Percentiles rank a stretch among this genome's conserved stretches.
Conservation (phyloP, 1,284 basidiomycete genomes). For the Gastroboletus turbinatus region DNA sequence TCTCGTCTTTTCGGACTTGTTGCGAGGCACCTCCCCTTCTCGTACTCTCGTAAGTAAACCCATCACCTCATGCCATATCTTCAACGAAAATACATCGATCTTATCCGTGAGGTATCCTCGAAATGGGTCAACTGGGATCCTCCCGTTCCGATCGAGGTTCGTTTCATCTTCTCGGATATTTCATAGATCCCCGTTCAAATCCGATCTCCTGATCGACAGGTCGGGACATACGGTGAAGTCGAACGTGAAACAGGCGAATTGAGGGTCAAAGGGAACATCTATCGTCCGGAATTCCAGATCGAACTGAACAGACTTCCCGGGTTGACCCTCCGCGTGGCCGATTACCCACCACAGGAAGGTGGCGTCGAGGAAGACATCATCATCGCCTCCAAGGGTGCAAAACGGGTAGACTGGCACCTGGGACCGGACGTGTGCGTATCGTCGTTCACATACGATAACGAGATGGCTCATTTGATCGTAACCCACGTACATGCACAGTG, state of each 20-base stretch:
- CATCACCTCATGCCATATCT: conserved; percentile 2
- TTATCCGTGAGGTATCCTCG: conserved; percentile 21
- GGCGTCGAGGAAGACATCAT: conserved; percentile 22
- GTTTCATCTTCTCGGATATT: background rate
- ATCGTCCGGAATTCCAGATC: conserved; percentile 16
- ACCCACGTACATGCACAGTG: conserved; percentile 4
- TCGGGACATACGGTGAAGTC: conserved; percentile 25
- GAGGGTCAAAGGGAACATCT: conserved; percentile 25
- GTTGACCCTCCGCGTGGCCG: background rate
- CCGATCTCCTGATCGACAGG: conserved; percentile 14
- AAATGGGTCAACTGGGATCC: conserved; percentile 36
- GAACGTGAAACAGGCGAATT: conserved; percentile 24
- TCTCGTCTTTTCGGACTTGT: background rate
- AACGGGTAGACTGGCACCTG: background rate
- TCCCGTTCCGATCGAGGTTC: conserved; percentile 25
- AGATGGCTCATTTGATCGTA: background rate
- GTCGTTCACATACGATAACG: background rate
- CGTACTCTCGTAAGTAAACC: background rate
- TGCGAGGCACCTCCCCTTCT: background rate
- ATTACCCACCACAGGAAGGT: conserved; percentile 12
- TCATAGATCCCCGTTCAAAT: background rate
- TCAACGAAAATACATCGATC: conserved; percentile 29
- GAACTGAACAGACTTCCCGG: conserved; percentile 15
- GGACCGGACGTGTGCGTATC: conserved; percentile 19
- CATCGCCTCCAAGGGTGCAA: conserved; percentile 25